Evolutionary conservation across 2,329 filamentous ascomycete genomes (phyloP).

Genomic region (Colletotrichum sp.): DNA sequence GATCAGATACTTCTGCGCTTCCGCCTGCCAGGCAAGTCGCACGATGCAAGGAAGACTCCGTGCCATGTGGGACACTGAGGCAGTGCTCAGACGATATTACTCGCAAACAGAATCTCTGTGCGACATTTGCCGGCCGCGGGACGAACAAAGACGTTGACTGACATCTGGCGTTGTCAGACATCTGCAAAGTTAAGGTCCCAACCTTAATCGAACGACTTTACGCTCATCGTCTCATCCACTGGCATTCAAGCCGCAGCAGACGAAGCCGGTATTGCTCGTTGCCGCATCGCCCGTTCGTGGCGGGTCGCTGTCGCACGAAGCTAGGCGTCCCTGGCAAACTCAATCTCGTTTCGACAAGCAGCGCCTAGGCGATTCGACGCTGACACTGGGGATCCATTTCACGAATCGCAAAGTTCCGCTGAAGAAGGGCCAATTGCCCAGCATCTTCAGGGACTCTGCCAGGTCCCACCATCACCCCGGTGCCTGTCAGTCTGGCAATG

Average conservation of each 20-base stretch:
- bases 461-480: conserved; percentile 2
- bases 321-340: conserved; percentile 17
- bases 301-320: neutral
- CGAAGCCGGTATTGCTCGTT: neutral
- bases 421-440: conserved; percentile 9
- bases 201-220: conserved; percentile 17
- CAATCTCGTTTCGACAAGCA: conserved; percentile 17
- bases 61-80: neutral
- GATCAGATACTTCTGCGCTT: neutral
- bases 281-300: neutral
- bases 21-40: neutral
- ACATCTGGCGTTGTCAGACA: neutral
- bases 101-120: neutral
- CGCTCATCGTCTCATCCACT: neutral
- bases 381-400: neutral
- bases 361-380: conserved; percentile 8
- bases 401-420: conserved; percentile 13
- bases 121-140: neutral
- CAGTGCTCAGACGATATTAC: neutral
- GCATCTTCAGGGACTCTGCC: neutral
- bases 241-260: neutral
- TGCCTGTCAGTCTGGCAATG: conserved; percentile 8
- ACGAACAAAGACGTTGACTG: neutral
- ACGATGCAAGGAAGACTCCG: neutral
- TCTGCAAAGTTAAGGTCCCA: neutral